Conservation (phyloP, 768 basidiomycete species). For the Suillus discolor region DNA sequence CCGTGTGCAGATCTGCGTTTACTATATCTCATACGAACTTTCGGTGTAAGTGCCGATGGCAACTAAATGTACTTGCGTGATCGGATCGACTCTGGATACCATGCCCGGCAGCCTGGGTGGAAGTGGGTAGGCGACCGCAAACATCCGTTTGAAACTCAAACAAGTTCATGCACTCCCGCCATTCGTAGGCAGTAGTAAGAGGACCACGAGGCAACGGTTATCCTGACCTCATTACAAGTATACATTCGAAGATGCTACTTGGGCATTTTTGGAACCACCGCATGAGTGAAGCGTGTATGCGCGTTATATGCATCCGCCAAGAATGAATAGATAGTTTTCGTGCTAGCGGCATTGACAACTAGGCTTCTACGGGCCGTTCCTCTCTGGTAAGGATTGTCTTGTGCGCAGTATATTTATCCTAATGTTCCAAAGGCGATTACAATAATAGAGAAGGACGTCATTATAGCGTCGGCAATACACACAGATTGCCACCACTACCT, state of each 20-base stretch:
- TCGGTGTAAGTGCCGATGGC: not conserved
- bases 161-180: not conserved
- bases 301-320: not conserved
- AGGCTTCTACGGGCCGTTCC: no score
- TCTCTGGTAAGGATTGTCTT: no score
- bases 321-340: not conserved
- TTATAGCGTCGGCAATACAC: not conserved
- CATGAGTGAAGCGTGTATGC: not conserved
- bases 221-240: not conserved
- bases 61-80: not conserved
- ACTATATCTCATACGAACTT: not conserved
- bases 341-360: not conserved
- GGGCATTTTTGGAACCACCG: not conserved
- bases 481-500: not conserved
- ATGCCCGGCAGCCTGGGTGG: not conserved
- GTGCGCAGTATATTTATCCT: not conserved
- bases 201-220: not conserved
- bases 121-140: not conserved
- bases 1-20: not conserved
- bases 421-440: not conserved
- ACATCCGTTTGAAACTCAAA: not conserved
- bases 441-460: not conserved
- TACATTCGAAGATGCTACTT: not conserved
- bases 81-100: not conserved
- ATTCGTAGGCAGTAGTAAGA: not conserved